phyloP scores from a whole-genome alignment of 768 basidiomycete genomes.

The Suillus paluster region DNA sequence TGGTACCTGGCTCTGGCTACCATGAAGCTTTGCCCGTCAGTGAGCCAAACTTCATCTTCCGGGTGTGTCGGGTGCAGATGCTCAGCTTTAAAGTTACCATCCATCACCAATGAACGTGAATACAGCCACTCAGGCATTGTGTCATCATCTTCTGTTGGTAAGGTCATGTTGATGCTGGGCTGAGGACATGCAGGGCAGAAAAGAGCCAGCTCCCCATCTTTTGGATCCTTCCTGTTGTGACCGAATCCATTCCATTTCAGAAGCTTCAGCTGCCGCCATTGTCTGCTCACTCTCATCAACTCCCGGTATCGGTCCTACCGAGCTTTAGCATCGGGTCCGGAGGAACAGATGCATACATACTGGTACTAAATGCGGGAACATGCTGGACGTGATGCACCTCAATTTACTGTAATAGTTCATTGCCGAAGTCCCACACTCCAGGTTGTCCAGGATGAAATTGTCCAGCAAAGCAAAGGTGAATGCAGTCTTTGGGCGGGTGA shows the following conservation, averaged over 20 bases:
- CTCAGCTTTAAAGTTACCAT: slow-evolving; percentile 1
- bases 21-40: slow-evolving; percentile 9
- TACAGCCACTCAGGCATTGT: too few species aligned
- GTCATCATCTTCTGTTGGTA: background rate
- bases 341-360: too few species aligned
- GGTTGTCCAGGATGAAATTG: slow-evolving; percentile 1
- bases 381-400: background rate
- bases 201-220: background rate
- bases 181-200: slow-evolving; percentile 12
- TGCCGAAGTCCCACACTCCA: background rate
- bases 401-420: slow-evolving; percentile 6
- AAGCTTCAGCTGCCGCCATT: slow-evolving; percentile 24
- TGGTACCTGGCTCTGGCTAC: background rate
- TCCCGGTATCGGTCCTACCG: slow-evolving; percentile 26
- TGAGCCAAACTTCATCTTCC: slow-evolving; percentile 19
- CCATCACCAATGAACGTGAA: background rate
- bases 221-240: background rate
- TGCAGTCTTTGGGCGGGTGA: background rate
- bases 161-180: background rate
- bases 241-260: slow-evolving; percentile 23
- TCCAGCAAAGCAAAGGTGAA: slow-evolving; percentile 1
- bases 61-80: slow-evolving; percentile 12
- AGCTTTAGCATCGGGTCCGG: too few species aligned
- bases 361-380: background rate
- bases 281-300: slow-evolving; percentile 13